Conservation (phyloP, 345 rosid genomes). For the Brassica napus region Da-Ae NC_063447.1:60468501-60469000, state of each 20-base stretch:
- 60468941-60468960: neutral
- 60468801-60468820: neutral
- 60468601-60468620: neutral
- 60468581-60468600: constrained; percentile 14
- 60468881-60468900: neutral
- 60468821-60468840: too few species aligned
- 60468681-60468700: neutral
- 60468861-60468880: neutral
- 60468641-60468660: neutral
- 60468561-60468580: constrained; percentile 25
- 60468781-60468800: neutral
- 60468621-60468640: constrained; percentile 27
- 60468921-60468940: neutral
- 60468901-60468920: neutral
- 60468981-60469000: neutral
- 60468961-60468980: neutral
- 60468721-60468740: neutral
- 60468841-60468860: too few species aligned
- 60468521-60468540: constrained; percentile 15
- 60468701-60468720: neutral
- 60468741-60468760: neutral
- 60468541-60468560: constrained; percentile 22
- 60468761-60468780: neutral
- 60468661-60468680: constrained; percentile 32
- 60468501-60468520: neutral